Evolutionary conservation across 208 protist genomes (phyloP).

Genomic region (Phytomonas sp.): DNA sequence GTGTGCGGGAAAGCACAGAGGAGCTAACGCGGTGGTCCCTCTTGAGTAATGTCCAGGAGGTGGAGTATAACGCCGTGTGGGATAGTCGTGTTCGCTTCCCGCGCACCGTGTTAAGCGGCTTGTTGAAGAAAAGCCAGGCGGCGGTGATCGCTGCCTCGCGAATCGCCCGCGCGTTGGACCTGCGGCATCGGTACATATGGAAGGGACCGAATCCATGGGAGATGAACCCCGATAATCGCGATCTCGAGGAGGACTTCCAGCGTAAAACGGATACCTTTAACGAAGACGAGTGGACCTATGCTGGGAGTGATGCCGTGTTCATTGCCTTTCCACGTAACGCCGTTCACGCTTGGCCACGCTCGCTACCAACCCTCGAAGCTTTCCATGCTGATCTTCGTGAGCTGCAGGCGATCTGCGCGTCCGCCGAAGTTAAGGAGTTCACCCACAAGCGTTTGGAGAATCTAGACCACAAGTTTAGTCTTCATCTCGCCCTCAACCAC

Average conservation of each 20-base stretch:
- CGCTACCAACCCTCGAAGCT: constrained; percentile 70
- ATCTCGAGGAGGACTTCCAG: constrained; percentile 78
- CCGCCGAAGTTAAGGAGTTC: constrained; percentile 87
- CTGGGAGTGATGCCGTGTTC: constrained; percentile 81
- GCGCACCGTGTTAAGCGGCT: constrained; percentile 76
- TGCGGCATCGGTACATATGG: constrained; percentile 80
- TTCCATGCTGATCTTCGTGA: constrained; percentile 70
- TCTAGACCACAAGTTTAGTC: constrained; percentile 89
- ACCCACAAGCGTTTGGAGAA: constrained; percentile 86
- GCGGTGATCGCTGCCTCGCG: constrained; percentile 31
- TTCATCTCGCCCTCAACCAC: constrained; percentile 92
- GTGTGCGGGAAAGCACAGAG: constrained; percentile 27
- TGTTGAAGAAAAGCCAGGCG: constrained; percentile 20
- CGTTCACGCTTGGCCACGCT: constrained; percentile 73
- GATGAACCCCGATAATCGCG: constrained; percentile 22
- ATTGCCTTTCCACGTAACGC: constrained; percentile 69
- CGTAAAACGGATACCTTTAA: constrained; percentile 80
- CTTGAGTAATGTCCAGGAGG: constrained; percentile 72
- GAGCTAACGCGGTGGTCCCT: constrained; percentile 68
- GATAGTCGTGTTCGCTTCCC: constrained; percentile 84
- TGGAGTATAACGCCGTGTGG: constrained; percentile 80
- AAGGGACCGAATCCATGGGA: constrained; percentile 70
- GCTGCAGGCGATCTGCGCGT: constrained; percentile 61
- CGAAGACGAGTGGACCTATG: constrained; percentile 86
- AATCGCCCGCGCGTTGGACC: constrained; percentile 58